Conservation (phyloP, 2,329 filamentous ascomycete genomes). For the Nothopassalora personata region DNA sequence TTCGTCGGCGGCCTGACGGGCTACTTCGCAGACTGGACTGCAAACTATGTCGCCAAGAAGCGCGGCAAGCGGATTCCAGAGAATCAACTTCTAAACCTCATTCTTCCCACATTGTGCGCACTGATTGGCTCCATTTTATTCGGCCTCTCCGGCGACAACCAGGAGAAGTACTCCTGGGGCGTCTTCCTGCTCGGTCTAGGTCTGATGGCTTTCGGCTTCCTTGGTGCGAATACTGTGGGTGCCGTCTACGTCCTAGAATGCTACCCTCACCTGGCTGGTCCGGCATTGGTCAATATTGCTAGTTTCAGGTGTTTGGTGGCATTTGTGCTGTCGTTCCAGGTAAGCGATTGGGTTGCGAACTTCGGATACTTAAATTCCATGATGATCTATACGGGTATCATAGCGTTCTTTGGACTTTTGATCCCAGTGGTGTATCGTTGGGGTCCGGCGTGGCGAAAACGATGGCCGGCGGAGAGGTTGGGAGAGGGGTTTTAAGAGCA, state of each 20-base stretch:
- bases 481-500: background rate
- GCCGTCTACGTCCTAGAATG: constrained; percentile 31
- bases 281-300: constrained; percentile 30
- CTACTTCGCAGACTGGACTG: constrained; percentile 24
- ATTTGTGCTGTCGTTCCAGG: constrained; percentile 27
- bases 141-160: constrained; percentile 23
- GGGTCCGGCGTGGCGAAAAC: constrained; percentile 18
- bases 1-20: constrained; percentile 24
- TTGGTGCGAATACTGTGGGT: constrained; percentile 29
- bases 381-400: constrained; percentile 28
- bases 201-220: constrained; percentile 29
- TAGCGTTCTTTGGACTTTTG: constrained; percentile 21
- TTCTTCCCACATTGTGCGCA: constrained; percentile 25
- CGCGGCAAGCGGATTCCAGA: constrained; percentile 27
- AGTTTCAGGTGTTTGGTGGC: constrained; percentile 30
- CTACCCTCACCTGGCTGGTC: constrained; percentile 31
- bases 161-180: constrained; percentile 21
- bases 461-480: constrained; percentile 19
- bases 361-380: constrained; percentile 27
- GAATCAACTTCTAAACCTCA: constrained; percentile 27
- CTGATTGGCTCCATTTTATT: constrained; percentile 27
- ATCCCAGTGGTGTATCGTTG: constrained; percentile 27
- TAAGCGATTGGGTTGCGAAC: constrained; percentile 26
- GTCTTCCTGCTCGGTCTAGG: constrained; percentile 27
- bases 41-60: constrained; percentile 25